phyloP scores from a whole-genome alignment of 2,329 filamentous ascomycete genomes.

The Rhexocercosporidium sp. region DNA sequence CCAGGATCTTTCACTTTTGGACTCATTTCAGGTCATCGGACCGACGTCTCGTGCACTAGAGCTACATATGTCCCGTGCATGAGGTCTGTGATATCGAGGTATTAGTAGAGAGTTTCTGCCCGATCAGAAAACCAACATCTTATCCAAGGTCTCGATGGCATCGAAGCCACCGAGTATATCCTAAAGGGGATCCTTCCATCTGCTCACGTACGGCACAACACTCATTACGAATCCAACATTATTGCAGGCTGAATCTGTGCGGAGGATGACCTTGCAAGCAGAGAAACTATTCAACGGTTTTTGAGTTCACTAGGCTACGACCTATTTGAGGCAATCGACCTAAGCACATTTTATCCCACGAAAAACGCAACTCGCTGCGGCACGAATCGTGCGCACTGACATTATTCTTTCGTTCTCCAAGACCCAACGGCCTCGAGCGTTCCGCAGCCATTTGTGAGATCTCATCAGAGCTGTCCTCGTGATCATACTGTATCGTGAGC shows the following conservation, averaged over 20 bases:
- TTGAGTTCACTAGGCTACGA: neutral
- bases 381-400: neutral
- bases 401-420: neutral
- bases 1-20: neutral
- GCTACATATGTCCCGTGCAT: constrained; percentile 15
- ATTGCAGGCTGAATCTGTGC: constrained; percentile 4
- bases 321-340: neutral
- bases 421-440: neutral
- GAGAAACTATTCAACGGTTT: neutral
- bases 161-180: constrained; percentile 7
- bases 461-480: neutral
- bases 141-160: neutral
- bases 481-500: neutral
- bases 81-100: constrained; percentile 12
- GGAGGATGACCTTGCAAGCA: neutral
- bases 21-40: constrained; percentile 20
- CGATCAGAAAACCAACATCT: constrained; percentile 16
- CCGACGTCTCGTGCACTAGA: constrained; percentile 23
- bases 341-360: neutral
- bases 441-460: neutral
- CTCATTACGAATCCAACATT: constrained; percentile 4
- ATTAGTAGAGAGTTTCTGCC: constrained; percentile 19
- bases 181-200: constrained; percentile 3
- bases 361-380: neutral
- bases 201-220: neutral